Percentiles rank a stretch among this genome's conserved stretches.
Conservation (phyloP, 1,284 basidiomycete species). For the Ganoderma lingzhi region DNA sequence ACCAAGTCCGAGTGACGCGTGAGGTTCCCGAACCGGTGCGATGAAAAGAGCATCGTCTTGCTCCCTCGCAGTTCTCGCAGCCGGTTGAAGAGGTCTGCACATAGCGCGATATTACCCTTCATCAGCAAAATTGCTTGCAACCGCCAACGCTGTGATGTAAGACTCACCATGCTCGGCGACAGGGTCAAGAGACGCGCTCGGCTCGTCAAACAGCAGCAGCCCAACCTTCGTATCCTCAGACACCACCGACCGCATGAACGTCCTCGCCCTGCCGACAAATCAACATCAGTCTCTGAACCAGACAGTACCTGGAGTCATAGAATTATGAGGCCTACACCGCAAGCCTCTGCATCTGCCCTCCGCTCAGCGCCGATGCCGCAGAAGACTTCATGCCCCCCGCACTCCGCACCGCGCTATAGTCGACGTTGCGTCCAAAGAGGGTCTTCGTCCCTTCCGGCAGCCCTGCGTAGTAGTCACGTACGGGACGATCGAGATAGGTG, state of each 20-base stretch:
- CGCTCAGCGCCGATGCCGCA: conserved; percentile 57
- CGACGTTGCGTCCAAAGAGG: conserved; percentile 66
- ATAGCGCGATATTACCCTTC: background rate
- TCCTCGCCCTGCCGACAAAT: conserved; percentile 60
- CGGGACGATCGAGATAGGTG: conserved; percentile 75
- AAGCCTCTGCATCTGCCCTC: conserved; percentile 81
- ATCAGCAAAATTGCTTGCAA: no score
- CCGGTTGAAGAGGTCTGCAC: conserved; percentile 63
- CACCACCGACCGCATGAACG: conserved; percentile 76
- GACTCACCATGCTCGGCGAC: conserved; percentile 70
- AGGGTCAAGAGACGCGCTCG: conserved; percentile 77
- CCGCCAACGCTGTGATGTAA: background rate
- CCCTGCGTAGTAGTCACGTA: conserved; percentile 68
- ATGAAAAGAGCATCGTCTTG: conserved; percentile 74
- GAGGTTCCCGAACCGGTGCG: conserved; percentile 73
- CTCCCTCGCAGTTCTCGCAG: conserved; percentile 58
- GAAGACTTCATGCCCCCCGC: conserved; percentile 53
- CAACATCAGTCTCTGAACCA: background rate
- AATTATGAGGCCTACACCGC: conserved; percentile 57
- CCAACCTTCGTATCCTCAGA: conserved; percentile 61
- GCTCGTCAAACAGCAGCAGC: conserved; percentile 79
- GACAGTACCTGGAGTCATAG: no score
- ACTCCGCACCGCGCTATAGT: conserved; percentile 56
- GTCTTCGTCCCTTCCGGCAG: conserved; percentile 69
- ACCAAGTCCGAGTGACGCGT: conserved; percentile 70